A percentile compares a stretch with the other conserved stretches of the same genome.
Evolutionary conservation across 257 asterid species (phyloP).

Genomic region (Solanum appendiculatum): DNA sequence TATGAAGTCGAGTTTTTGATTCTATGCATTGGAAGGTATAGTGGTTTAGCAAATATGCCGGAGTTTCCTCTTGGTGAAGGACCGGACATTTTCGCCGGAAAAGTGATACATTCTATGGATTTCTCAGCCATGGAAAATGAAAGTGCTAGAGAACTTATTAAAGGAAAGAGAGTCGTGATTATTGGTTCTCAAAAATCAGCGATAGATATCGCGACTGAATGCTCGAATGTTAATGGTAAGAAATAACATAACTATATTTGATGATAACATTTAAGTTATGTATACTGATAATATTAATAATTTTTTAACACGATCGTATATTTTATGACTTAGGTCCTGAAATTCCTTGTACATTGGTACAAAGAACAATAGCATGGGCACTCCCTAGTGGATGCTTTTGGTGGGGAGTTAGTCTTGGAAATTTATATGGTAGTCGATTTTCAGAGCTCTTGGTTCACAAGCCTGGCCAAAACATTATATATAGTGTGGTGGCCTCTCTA

Average conservation of each 20-base stretch:
- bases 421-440: constrained; percentile 34
- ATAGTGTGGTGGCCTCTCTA: constrained; percentile 25
- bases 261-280: not conserved
- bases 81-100: constrained; percentile 44
- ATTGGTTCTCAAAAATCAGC: constrained; percentile 60
- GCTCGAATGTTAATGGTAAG: constrained; percentile 39
- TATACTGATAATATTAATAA: not conserved
- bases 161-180: constrained; percentile 36
- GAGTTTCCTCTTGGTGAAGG: constrained; percentile 35
- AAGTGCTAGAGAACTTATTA: constrained; percentile 36
- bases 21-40: constrained; percentile 54
- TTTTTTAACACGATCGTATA: not conserved
- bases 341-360: constrained; percentile 54
- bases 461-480: constrained; percentile 45
- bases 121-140: constrained; percentile 40
- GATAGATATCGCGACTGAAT: constrained; percentile 34
- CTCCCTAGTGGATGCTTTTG: constrained; percentile 21
- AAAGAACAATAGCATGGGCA: constrained; percentile 45
- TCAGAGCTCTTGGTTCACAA: constrained; percentile 61
- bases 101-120: constrained; percentile 53
- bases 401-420: constrained; percentile 38
- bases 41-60: constrained; percentile 55
- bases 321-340: constrained; percentile 23
- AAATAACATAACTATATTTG: no score
- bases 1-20: constrained; percentile 45